Evolutionary conservation across 2,329 filamentous ascomycete genomes (phyloP), one percentile per base, ranked within the genome.

Genomic region (Phialophora tarda): DNA sequence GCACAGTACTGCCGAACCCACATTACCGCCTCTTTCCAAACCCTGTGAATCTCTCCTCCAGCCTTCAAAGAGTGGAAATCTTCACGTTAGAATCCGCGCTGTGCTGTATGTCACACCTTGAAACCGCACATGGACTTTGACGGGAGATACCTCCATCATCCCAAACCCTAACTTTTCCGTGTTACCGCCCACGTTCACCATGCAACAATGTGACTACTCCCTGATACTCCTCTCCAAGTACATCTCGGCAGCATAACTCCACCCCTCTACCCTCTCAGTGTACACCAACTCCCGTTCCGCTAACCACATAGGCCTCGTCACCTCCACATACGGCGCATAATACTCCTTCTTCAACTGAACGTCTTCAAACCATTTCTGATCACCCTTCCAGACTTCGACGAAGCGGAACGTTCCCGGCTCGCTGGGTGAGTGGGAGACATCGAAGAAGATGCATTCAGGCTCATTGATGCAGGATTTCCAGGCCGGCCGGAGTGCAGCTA

Each of bases 361-460:
- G 23, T 59, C 32, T 17, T 47, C 41, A 17, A 59, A 59, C 57
- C 57, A 59, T 21, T 59, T 28, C 57, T 26, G 38, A 23, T 59
- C 57, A 21, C 32, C 24, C 30, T 28, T 34, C 62, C 62, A 64
- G 24, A 64, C 41, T 51, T 64, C 62, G 10, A 64, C 30, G 23
- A 64, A 64, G 17, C 62, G 54, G 14, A 64, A 60, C 14, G 26
- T 47, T 4, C 62, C 62, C 23, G 54, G 62, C 28, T 32, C 30
- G 6, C 12, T 47, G 21, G n/a, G 57, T 12, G 38, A 21, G 44
- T 64, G 54, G 41, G 60, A 64, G 41, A 64, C 62, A 21, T 64
- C 62, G 32, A 64, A 66, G 51, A 51, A 59, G 14, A 66, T 1
- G 32, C 64, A 66, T 38, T 66, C 59, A 17, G 64, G 64, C 48